These are phyloP conservation scores for Neocallimastix lanati DNA, from an alignment of 192 early-diverging fungal species.

Conservation along the genomic window DNA sequence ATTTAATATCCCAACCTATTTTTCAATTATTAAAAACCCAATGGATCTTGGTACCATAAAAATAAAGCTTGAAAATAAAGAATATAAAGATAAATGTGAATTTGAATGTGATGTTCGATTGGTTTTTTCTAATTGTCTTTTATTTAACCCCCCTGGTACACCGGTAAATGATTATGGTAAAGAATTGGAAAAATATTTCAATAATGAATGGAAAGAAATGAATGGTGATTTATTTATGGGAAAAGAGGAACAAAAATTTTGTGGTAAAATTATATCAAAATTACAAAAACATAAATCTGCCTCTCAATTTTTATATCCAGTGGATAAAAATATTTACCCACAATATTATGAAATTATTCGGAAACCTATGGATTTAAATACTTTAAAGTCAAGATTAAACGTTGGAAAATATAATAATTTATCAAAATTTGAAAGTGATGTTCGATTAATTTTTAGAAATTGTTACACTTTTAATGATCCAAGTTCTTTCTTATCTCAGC, in stretches of 20 bases:
- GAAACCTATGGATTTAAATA: conserved; percentile 75
- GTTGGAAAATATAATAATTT: conserved; percentile 35
- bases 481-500: neutral
- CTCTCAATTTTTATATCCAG: conserved; percentile 5
- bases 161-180: neutral
- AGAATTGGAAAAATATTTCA: neutral
- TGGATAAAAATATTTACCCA: conserved; percentile 55
- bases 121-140: neutral
- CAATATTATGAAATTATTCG: conserved; percentile 70
- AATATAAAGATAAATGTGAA: conserved; percentile 19
- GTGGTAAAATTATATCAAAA: neutral
- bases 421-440: conserved; percentile 56
- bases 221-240: neutral
- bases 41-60: conserved; percentile 68
- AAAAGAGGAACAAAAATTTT: neutral
- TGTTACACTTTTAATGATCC: conserved; percentile 59
- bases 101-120: neutral
- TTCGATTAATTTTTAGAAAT: conserved; percentile 66
- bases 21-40: conserved; percentile 46
- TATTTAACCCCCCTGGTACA: neutral
- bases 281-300: neutral
- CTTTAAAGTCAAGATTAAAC: conserved; percentile 52
- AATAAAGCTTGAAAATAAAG: conserved; percentile 38
- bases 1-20: conserved; percentile 64
- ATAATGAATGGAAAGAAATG: neutral